phyloP scores from a whole-genome alignment of 345 rosid genomes.

The Turnera subulata region DNA sequence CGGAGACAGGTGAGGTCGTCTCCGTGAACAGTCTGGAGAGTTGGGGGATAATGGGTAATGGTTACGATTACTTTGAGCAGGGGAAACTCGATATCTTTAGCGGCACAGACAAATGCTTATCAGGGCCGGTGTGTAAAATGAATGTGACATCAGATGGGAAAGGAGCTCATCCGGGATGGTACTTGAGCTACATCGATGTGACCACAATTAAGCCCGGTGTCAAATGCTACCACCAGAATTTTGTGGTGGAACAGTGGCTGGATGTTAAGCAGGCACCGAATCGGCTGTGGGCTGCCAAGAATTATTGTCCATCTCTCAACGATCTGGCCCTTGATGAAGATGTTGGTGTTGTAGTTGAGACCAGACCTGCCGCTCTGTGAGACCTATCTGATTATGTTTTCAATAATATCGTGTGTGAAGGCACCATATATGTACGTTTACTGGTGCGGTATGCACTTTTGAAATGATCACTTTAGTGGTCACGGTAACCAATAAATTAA shows the following conservation, averaged over 20 bases:
- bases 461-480: no score
- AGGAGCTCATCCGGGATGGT: constrained; percentile 47
- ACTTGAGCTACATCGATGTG: constrained; percentile 45
- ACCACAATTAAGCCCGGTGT: constrained; percentile 32
- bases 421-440: no score
- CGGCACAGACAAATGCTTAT: constrained; percentile 35
- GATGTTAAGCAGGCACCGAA: constrained; percentile 22
- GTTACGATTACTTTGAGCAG: constrained; percentile 37
- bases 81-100: constrained; percentile 42
- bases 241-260: constrained; percentile 41
- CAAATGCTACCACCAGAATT: constrained; percentile 28
- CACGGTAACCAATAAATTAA: no score
- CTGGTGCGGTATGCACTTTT: no score
- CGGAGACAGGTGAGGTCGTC: constrained; percentile 21
- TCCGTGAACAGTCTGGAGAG: constrained; percentile 25
- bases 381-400: no score
- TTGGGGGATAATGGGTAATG: constrained; percentile 41
- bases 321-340: no score
- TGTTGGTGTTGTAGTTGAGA: no score
- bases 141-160: constrained; percentile 48
- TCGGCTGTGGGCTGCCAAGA: constrained; percentile 7
- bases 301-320: no score
- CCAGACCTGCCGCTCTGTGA: no score
- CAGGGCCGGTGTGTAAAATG: constrained; percentile 37
- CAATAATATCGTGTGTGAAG: no score